phyloP scores from a whole-genome alignment of 495 filamentous ascomycete genomes.

The Astrocystis sublimbata region DNA sequence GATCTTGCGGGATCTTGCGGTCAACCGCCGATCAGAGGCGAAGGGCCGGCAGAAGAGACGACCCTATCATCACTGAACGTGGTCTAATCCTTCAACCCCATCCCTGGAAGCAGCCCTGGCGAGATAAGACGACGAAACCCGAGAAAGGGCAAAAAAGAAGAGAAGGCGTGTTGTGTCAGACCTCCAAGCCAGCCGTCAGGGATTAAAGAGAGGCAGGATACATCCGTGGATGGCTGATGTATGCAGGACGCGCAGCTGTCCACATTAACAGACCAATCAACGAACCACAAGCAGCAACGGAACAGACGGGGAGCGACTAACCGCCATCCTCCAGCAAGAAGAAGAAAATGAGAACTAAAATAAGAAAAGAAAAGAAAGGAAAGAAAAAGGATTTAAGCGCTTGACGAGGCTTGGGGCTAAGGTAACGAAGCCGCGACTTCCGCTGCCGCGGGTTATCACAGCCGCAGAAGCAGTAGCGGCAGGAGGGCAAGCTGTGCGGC shows the following conservation, averaged over 20 bases:
- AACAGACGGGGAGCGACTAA: not conserved
- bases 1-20: too few species aligned
- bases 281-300: not conserved
- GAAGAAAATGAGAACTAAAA: too few species aligned
- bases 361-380: too few species aligned
- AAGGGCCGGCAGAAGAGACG: not conserved
- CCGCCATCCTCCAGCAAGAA: not conserved
- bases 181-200: not conserved
- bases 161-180: constrained; percentile 3
- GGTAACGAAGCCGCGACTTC: not conserved
- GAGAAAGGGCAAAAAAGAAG: too few species aligned
- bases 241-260: constrained; percentile 12
- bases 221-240: constrained; percentile 11
- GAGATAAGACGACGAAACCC: not conserved
- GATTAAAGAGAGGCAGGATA: constrained; percentile 3
- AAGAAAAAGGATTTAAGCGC: too few species aligned
- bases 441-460: not conserved
- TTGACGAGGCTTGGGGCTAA: not conserved
- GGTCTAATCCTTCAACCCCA: constrained; percentile 6
- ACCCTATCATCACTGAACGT: not conserved
- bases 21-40: not conserved
- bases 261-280: constrained; percentile 13
- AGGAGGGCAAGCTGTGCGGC: not conserved
- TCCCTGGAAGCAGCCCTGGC: constrained; percentile 5
- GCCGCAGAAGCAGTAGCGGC: not conserved